Conservation (phyloP, 2,329 filamentous ascomycete species). For the Sarocladium oryzae region DNA sequence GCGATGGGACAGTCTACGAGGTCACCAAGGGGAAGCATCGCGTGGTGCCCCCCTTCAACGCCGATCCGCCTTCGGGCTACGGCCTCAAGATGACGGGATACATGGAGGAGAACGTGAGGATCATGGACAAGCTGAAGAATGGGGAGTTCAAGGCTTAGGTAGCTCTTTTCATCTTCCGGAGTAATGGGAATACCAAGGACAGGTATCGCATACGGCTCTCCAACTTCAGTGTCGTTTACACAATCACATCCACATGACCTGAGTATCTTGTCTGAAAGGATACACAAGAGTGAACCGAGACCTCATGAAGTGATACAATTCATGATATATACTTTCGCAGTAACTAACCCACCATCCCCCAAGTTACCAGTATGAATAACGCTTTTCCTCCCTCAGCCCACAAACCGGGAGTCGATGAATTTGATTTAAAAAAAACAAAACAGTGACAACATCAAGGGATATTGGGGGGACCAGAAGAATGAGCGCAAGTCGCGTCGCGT, state of each 20-base stretch:
- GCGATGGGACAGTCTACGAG: slow-evolving; percentile 18
- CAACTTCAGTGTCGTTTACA: background rate
- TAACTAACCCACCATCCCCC: background rate
- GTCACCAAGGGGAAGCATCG: slow-evolving; percentile 16
- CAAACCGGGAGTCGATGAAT: no score
- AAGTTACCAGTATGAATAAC: background rate
- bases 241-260: background rate
- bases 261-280: background rate
- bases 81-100: slow-evolving; percentile 19
- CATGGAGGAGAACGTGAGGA: slow-evolving; percentile 15
- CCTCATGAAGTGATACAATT: slow-evolving; percentile 4
- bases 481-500: background rate
- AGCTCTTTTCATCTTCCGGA: no score
- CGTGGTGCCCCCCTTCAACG: slow-evolving; percentile 23
- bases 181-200: background rate
- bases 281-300: background rate
- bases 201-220: no score
- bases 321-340: slow-evolving; percentile 2
- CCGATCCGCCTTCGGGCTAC: slow-evolving; percentile 18
- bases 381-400: background rate
- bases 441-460: background rate
- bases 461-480: background rate
- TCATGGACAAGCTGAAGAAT: slow-evolving; percentile 18
- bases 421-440: background rate
- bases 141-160: slow-evolving; percentile 18